Evolutionary conservation across 139 green algal genomes (phyloP).

Genomic region (Chlamydomonas schloesseri): DNA sequence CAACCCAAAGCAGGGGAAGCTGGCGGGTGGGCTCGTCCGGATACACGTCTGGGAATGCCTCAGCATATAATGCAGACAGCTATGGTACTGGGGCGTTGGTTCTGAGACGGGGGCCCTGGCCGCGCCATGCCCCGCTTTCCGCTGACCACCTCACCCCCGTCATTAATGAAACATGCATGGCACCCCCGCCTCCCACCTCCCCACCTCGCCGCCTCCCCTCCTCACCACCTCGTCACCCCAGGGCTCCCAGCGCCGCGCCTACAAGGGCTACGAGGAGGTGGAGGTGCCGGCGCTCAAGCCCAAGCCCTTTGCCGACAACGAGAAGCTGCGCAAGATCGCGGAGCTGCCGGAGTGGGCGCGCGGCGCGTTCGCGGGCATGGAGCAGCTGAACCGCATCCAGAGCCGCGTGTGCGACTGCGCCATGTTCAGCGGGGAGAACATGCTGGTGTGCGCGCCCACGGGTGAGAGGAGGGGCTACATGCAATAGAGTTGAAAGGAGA

Average conservation of each 20-base stretch:
- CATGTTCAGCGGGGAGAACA: conserved; percentile 93
- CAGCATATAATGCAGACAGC: too few relatives aligned
- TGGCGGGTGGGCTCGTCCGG: too few relatives aligned
- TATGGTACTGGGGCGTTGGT: too few relatives aligned
- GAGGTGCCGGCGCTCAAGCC: conserved; percentile 95
- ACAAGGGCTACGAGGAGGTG: conserved; percentile 98
- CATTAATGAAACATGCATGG: too few relatives aligned
- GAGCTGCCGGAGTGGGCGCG: conserved; percentile 95
- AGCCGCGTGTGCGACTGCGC: conserved; percentile 88
- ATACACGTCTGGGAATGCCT: too few relatives aligned
- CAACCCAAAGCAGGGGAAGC: too few relatives aligned
- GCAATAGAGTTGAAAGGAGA: too few relatives aligned
- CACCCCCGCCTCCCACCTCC: too few relatives aligned
- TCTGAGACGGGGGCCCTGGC: too few relatives aligned
- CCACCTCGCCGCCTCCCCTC: too few relatives aligned
- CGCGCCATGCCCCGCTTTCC: too few relatives aligned
- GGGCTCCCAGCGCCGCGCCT: conserved; percentile 47
- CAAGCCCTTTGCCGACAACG: conserved; percentile 85
- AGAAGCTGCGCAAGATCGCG: conserved; percentile 81
- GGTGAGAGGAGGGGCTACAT: conserved; percentile 36
- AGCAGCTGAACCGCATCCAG: conserved; percentile 94
- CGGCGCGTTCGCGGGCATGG: conserved; percentile 89
- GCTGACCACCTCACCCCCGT: too few relatives aligned
- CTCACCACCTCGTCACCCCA: not conserved
- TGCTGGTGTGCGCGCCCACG: conserved; percentile 85